Evolutionary conservation across 768 basidiomycete species (phyloP).

Genomic region (Psilocybe tampanensis): DNA sequence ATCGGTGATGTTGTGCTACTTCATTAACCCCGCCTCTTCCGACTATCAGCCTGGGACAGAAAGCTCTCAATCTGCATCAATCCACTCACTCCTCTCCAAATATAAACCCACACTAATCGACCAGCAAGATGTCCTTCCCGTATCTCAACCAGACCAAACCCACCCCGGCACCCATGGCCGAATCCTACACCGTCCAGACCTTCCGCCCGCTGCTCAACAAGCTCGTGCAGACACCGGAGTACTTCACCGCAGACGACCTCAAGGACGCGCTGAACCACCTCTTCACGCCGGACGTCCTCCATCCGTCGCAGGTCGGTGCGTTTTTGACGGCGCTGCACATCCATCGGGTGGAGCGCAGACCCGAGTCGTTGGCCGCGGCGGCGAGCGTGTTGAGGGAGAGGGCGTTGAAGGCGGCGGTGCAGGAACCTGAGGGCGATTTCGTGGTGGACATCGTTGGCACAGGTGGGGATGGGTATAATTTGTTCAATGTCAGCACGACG

Average conservation of each 20-base stretch:
- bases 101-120: neutral
- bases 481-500: conserved; percentile 96
- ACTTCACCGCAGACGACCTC: conserved; percentile 80
- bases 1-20: neutral
- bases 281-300: conserved; percentile 63
- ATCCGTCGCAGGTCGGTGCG: conserved; percentile 81
- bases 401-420: conserved; percentile 63
- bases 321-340: conserved; percentile 88
- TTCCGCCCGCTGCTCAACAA: conserved; percentile 82
- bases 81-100: neutral
- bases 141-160: neutral
- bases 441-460: conserved; percentile 84
- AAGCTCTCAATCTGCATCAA: no score
- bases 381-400: conserved; percentile 74
- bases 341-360: conserved; percentile 72
- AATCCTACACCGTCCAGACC: conserved; percentile 36
- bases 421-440: conserved; percentile 66
- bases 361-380: conserved; percentile 79
- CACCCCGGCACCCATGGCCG: neutral
- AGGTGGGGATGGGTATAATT: conserved; percentile 93
- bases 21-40: neutral
- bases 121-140: neutral
- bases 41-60: conserved; percentile 1
- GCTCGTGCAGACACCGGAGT: conserved; percentile 79
- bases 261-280: conserved; percentile 73